Evolutionary conservation across 2,329 filamentous ascomycete species (phyloP).

Genomic region (Sporothrix brasiliensis): DNA sequence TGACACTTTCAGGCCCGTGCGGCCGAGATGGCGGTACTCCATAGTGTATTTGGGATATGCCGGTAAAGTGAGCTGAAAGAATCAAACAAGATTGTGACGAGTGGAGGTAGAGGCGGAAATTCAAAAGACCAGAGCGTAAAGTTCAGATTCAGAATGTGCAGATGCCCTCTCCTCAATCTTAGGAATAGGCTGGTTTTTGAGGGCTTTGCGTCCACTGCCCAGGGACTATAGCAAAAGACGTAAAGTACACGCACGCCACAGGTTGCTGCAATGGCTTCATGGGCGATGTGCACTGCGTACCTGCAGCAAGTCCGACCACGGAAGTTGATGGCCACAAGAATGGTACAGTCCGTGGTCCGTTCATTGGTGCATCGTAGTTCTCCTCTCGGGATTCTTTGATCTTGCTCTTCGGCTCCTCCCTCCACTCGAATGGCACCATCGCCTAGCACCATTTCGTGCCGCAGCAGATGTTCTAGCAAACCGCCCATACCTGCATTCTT

Average conservation of each 20-base stretch:
- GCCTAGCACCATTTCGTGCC: conserved; percentile 14
- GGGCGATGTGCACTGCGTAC: not conserved
- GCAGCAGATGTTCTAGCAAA: not conserved
- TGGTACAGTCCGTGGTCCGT: not conserved
- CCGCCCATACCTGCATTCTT: not conserved
- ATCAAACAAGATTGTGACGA: not conserved
- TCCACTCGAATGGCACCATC: conserved; percentile 14
- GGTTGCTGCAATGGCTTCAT: conserved; percentile 22
- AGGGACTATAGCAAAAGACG: not conserved
- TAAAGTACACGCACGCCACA: conserved; percentile 20
- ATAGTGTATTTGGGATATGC: conserved; percentile 46
- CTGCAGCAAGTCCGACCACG: conserved; percentile 2
- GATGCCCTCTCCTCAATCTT: not conserved
- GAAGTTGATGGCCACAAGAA: not conserved
- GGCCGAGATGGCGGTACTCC: conserved; percentile 72
- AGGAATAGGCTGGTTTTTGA: conserved; percentile 17
- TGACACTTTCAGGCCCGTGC: conserved; percentile 73
- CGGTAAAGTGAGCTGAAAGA: not conserved
- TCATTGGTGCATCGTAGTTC: not conserved
- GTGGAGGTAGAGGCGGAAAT: not conserved
- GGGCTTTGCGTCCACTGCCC: not conserved
- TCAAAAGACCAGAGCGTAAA: not conserved
- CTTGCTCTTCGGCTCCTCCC: not conserved
- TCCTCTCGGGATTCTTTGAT: not conserved
- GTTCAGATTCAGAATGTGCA: not conserved